Evolutionary conservation across 2,329 filamentous ascomycete species (phyloP).

Genomic region (Fusarium piperis): DNA sequence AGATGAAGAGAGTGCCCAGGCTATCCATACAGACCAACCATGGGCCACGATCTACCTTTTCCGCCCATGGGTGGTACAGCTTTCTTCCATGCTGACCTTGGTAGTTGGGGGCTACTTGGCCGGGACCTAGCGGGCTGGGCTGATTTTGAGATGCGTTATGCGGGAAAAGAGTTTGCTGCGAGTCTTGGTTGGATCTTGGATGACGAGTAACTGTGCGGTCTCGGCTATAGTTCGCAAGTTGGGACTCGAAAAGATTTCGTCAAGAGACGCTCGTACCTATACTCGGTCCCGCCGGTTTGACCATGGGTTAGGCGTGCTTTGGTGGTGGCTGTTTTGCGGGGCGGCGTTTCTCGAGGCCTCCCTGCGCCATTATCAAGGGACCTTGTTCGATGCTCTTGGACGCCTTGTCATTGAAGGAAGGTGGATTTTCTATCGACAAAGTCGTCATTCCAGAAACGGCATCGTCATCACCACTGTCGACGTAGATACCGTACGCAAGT

Average conservation of each 20-base stretch:
- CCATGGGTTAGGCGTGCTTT: background rate
- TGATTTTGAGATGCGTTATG: background rate
- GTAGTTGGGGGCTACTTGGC: background rate
- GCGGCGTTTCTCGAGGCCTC: constrained; percentile 19
- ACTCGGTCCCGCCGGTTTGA: constrained; percentile 1
- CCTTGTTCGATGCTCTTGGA: background rate
- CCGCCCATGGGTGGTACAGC: background rate
- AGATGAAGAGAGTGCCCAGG: constrained; percentile 15
- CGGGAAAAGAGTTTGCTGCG: constrained; percentile 1
- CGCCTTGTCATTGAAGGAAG: background rate
- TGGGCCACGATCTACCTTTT: background rate
- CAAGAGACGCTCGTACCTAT: background rate
- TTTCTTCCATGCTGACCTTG: background rate
- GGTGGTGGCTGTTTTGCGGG: constrained; percentile 13
- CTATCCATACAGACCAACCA: constrained; percentile 10
- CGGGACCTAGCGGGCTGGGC: background rate
- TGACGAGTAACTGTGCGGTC: background rate
- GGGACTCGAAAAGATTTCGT: background rate
- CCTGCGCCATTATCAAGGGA: constrained; percentile 5
- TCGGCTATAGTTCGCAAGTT: background rate
- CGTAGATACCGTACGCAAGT: constrained; percentile 11
- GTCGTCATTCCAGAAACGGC: background rate
- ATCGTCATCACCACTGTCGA: background rate
- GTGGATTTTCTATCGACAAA: background rate
- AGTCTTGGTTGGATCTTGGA: constrained; percentile 7